Percentiles rank a stretch among this genome's conserved stretches.
phyloP scores from a whole-genome alignment of 331 rosid species.

The Pyrus hybrid region DNA sequence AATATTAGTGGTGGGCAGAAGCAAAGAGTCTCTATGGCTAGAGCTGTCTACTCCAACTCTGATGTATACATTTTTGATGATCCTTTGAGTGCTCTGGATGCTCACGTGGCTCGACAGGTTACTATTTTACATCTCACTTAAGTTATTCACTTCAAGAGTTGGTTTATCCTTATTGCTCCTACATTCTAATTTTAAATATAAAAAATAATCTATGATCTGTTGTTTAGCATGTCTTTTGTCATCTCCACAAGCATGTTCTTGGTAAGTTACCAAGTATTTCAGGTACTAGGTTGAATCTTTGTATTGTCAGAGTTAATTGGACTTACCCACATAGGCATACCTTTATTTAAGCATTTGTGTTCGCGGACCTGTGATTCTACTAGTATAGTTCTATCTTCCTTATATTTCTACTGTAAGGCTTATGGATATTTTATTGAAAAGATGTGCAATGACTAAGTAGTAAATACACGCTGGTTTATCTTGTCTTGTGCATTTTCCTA shows the following conservation, averaged over 20 bases:
- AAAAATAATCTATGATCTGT: background rate
- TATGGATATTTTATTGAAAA: background rate
- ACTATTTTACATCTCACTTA: background rate
- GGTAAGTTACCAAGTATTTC: background rate
- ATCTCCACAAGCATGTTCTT: background rate
- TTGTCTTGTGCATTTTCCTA: background rate
- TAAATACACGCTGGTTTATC: background rate
- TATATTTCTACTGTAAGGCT: background rate
- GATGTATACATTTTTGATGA: slow-evolving; percentile 34
- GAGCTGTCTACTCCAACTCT: slow-evolving; percentile 30
- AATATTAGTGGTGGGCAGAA: slow-evolving; percentile 39
- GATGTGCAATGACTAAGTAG: no score
- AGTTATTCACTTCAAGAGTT: background rate
- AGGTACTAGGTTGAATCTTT: background rate
- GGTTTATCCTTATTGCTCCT: background rate
- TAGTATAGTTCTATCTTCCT: background rate
- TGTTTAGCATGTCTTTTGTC: background rate
- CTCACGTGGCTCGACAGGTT: slow-evolving; percentile 39
- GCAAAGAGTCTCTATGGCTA: slow-evolving; percentile 34
- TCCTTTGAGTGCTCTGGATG: slow-evolving; percentile 34
- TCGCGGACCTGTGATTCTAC: background rate
- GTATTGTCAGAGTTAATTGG: background rate
- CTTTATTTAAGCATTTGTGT: background rate
- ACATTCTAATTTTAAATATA: background rate
- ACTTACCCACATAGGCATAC: background rate